These are phyloP conservation scores for Acanthamoeba lugdunensis DNA, from an alignment of 208 protist species.

Conservation along the genomic window DNA sequence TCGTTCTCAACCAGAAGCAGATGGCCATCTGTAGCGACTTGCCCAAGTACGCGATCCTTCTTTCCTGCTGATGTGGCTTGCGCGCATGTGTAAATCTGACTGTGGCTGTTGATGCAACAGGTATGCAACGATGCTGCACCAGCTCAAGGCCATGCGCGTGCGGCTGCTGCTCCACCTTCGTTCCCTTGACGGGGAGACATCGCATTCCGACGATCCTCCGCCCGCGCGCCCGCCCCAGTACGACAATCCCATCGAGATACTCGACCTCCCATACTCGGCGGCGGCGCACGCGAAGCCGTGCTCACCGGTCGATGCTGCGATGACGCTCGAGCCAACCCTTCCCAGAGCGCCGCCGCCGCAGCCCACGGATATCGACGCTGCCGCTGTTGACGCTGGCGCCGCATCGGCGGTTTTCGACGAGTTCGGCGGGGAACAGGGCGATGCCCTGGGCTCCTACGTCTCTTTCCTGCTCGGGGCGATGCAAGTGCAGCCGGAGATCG, in stretches of 20 bases:
- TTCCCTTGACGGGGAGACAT: background rate
- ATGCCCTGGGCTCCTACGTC: no score
- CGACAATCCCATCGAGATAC: background rate
- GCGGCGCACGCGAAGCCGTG: no score
- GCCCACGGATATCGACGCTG: no score
- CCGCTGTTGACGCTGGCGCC: no score
- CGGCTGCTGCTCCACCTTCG: background rate
- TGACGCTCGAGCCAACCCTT: no score
- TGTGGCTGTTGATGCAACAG: background rate
- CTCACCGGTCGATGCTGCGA: no score
- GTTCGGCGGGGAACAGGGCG: no score
- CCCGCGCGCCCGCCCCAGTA: background rate
- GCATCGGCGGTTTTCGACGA: no score
- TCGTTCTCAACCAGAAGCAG: background rate
- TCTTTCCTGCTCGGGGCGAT: no score
- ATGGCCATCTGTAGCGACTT: background rate
- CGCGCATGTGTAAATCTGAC: background rate
- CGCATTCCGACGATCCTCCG: background rate
- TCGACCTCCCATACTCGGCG: no score
- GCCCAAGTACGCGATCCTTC: background rate
- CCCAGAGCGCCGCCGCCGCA: no score
- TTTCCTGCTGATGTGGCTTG: background rate
- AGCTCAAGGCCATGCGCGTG: conserved; percentile 19
- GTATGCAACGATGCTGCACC: background rate
- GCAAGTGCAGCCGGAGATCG: no score